Evolutionary conservation across 73 alveolate genomes (phyloP), one percentile per base, ranked within the genome.

Genomic region (Tetrahymena malaccensis): DNA sequence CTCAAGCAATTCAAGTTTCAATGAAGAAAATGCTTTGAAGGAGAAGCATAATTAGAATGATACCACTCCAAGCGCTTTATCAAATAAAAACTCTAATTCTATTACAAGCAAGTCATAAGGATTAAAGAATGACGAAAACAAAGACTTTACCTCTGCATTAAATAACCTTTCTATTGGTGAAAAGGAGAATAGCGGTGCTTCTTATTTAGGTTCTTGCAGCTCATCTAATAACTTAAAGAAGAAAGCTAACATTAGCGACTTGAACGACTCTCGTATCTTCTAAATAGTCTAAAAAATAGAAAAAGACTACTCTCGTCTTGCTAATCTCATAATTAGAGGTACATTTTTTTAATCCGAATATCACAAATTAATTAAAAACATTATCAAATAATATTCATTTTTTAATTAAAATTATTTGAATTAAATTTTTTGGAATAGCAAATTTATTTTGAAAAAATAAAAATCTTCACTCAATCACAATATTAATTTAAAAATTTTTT

Each of bases 21-120:
- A 85, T 85, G 93, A 89, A 22, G 97, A 94, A 37, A 94, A 94
- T 43, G 94, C 94, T 13, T 27, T 95, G 10, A 95, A 95, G 55
- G 97, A 95, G 43, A 95, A 93, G 93, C 50, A 58, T 40, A 89
- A 85, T 31, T 70, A 70, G 89, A 70, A 70, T 12, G 89, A 70
- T 33, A 27, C 89, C 25, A 70, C 89, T 70, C 89, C 89, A 3
- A 25, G 40, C 37, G 37, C 89, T 70, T 27, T 31, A 25, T 27
- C 89, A 19, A n/a, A n/a, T n/a, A 70, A 70, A 27, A 70, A 70
- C 34, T 70, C 89, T 25, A 70, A 70, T 70, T 27, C 89, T 70
- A 17, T 70, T 17, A 7, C 89, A 27, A 70, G 4, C 19, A 70
- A 70, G 37, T 0, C 2, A 11, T 70, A n/a, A 12, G 89, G 40